Base-by-base conservation (phyloP, 345 rosid species). In the Brassica cretica region DNA sequence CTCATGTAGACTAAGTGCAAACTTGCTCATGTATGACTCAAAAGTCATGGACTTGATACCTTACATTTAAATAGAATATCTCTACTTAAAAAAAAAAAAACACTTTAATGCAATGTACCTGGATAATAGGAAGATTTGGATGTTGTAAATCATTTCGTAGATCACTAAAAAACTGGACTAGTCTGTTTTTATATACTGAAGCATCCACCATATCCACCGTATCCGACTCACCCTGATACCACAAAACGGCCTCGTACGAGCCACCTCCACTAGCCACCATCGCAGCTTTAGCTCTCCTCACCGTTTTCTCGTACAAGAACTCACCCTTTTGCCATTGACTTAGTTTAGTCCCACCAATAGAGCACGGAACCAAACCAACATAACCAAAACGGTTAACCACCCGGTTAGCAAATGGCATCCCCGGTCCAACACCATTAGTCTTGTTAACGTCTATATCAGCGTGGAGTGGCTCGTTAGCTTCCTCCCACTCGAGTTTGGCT, bases 201-300 rank as follows among this genome's bases (percentile, higher is more conserved):
- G 89, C 91, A 67, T 90, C 94, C 3, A 80, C 79, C 53, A 69
- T 71, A 41, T 16, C 74, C 18, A 19, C 41, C 10, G 97, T 77
- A 80, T 91, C 98, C 10, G 88, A 82, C 82, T 93, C 98, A 39
- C 99, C 99, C 77, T 93, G 97, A 75, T 82, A 95, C 99, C 99
- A 93, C 66, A 95, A 85, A 81, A 92, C 79, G 19, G 82, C 87
- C 82, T 75, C 69, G 16, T 87, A 85, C 39, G 72, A 86, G n/a
- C 88, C 90, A 1, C 74, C 80, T 11, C 75, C 76, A 66, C 35
- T 76, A 49, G 76, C 76, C 73, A 65, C 25, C 16, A 64, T 84
- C 33, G 76, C 70, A 19, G 70, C 83, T 41, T 62, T 80, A 0
- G 89, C 87, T 15, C 97, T 84, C 78, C 67, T 70, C 61, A 92